Conservation (phyloP, 2,329 filamentous ascomycete species). For the Chaetomium sp. region DNA sequence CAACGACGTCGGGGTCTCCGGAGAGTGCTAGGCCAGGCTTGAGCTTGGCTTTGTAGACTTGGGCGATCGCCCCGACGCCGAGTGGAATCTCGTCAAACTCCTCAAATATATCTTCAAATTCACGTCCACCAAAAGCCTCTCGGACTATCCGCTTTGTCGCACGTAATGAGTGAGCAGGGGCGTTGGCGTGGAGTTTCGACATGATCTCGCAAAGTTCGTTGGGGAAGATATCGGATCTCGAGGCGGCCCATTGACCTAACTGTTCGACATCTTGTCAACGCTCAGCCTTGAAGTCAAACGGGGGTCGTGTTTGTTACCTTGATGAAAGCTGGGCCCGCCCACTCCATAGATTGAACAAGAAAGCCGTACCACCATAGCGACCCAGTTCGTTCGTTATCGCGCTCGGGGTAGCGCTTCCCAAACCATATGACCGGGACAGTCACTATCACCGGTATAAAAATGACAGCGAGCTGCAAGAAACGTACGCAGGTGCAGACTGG, state of each 20-base stretch:
- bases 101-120: conserved; percentile 88
- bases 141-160: conserved; percentile 73
- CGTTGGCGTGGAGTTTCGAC: conserved; percentile 91
- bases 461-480: conserved; percentile 78
- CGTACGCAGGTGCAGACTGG: conserved; percentile 79
- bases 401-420: conserved; percentile 55
- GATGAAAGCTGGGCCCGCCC: conserved; percentile 91
- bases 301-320: conserved; percentile 55
- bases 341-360: conserved; percentile 82
- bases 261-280: conserved; percentile 29
- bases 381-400: conserved; percentile 69
- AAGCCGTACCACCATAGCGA: conserved; percentile 94
- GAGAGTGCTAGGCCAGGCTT: conserved; percentile 68
- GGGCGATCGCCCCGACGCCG: conserved; percentile 91
- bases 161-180: conserved; percentile 80
- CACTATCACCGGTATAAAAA: conserved; percentile 85
- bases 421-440: conserved; percentile 77
- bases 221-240: conserved; percentile 92
- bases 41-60: conserved; percentile 93
- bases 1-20: conserved; percentile 49
- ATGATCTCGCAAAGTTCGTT: conserved; percentile 85
- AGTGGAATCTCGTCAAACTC: conserved; percentile 87
- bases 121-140: conserved; percentile 70
- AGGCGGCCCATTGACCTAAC: conserved; percentile 97
- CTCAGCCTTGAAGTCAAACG: neutral